Base-by-base conservation (phyloP, 192 early-diverging fungal genomes). In the Phlyctochytrium bullatum region DNA sequence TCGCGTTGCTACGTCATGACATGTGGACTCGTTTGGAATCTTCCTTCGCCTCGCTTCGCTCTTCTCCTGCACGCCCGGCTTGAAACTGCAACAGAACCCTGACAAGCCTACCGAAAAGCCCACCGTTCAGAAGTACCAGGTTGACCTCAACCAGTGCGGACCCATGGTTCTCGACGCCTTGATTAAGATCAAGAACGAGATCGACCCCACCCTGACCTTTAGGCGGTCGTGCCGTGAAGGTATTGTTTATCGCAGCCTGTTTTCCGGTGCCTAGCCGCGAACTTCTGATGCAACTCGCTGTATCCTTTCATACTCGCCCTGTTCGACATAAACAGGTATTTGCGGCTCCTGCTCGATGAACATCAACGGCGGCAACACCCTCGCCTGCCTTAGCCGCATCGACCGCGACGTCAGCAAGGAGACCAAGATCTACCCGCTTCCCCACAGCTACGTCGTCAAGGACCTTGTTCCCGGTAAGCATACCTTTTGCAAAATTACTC, bases 341-440 rank as follows among this genome's bases (percentile, higher is more conserved):
- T 97, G 95, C 73, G 95, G 95, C 62, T 94, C 92, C 52, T 98
- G 96, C 71, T 90, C 96, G 59, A 98, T 98, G 96, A 98, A 98
- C 87, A 98, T 98, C 76, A 89, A 91, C 74, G 96, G 96, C 63
- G 80, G 76, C 23, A 98, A 98, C 84, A 98, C 94, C 24, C 83
- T 98, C 50, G 96, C 96, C 20, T 98, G 94, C 80, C 86, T 96
- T 60, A 83, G 81, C 73, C 89, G 92, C 64, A 94, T 98, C 65
- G 87, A 94, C 54, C 83, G 89, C 29, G 72, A 79, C 69, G 67
- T 78, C 36, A 59, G 72, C 20, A 88, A 86, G 82, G 72, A 81
- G 27, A 72, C 82, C 73, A 92, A 93, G 81, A 92, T 98, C 76
- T 96, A 98, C 81, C 96, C 96, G 36, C 84, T 98, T 72, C 96